These are phyloP conservation scores for Hyaloperonospora arabidopsidis DNA, from an alignment of 352 stramenopile genomes.

Conservation along the genomic window DNA sequence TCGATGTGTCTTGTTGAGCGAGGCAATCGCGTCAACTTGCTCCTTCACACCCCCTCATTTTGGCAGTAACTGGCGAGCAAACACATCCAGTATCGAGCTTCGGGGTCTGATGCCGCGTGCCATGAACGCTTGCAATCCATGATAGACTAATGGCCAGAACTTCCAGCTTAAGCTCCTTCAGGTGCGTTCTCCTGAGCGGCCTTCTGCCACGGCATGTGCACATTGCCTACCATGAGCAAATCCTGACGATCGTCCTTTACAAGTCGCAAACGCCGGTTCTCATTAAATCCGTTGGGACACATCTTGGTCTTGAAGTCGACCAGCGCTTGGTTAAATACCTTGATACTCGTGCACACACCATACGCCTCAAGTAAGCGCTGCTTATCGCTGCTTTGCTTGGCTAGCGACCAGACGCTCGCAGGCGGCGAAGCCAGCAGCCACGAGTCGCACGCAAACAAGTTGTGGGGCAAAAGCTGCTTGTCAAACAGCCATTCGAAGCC, in stretches of 20 bases:
- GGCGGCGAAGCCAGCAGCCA: conserved; percentile 61
- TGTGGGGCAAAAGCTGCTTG: conserved; percentile 51
- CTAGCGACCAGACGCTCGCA: conserved; percentile 49
- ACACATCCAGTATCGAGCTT: too few relatives aligned
- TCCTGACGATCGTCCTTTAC: conserved; percentile 36
- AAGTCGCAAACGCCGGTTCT: conserved; percentile 54
- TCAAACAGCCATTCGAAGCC: conserved; percentile 58
- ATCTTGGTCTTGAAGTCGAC: conserved; percentile 47
- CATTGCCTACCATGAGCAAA: conserved; percentile 37
- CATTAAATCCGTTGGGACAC: conserved; percentile 60
- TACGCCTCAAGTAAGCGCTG: conserved; percentile 56
- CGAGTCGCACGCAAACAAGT: conserved; percentile 71
- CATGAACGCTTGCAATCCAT: too few relatives aligned
- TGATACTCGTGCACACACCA: conserved; percentile 71
- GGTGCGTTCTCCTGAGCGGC: conserved; percentile 30
- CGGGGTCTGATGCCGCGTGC: too few relatives aligned
- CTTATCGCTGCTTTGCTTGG: conserved; percentile 38
- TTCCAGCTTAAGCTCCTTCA: too few relatives aligned
- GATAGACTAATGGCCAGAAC: too few relatives aligned
- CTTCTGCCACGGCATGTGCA: conserved; percentile 37
- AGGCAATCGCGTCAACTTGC: too few relatives aligned
- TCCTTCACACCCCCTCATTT: too few relatives aligned
- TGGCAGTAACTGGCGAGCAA: too few relatives aligned
- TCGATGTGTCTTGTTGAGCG: too few relatives aligned
- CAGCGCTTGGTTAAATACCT: conserved; percentile 65